Evolutionary conservation across 2,329 filamentous ascomycete genomes (phyloP).

Genomic region (Colletotrichum musicola): DNA sequence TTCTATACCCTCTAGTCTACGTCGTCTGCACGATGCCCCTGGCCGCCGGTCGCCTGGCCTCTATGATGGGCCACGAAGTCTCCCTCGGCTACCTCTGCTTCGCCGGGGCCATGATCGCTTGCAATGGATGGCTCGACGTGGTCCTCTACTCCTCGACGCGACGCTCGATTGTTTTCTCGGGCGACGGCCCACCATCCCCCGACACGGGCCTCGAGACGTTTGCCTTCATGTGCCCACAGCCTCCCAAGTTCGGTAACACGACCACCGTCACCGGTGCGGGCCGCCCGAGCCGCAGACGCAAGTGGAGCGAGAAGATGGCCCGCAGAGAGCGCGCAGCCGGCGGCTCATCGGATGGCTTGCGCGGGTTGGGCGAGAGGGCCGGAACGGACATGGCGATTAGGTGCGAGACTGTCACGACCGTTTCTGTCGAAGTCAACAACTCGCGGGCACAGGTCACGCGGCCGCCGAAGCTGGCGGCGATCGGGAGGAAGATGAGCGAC

Average conservation of each 20-base stretch:
- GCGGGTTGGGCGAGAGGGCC: slow-evolving; percentile 45
- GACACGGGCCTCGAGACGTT: slow-evolving; percentile 66
- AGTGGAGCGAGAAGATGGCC: slow-evolving; percentile 38
- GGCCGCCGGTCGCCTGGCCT: slow-evolving; percentile 72
- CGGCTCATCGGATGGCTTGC: slow-evolving; percentile 47
- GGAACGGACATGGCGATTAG: slow-evolving; percentile 53
- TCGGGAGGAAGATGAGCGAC: slow-evolving; percentile 23
- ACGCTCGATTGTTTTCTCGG: slow-evolving; percentile 63
- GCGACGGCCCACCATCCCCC: slow-evolving; percentile 51
- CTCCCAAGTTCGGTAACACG: slow-evolving; percentile 56
- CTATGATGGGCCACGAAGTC: slow-evolving; percentile 67
- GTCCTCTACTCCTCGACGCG: slow-evolving; percentile 65
- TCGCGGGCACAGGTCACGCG: not conserved
- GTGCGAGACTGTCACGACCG: slow-evolving; percentile 58
- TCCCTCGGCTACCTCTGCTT: slow-evolving; percentile 69
- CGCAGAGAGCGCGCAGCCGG: slow-evolving; percentile 3
- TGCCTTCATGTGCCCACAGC: slow-evolving; percentile 59
- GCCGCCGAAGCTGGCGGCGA: slow-evolving; percentile 2
- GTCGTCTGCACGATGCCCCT: slow-evolving; percentile 77
- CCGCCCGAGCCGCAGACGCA: slow-evolving; percentile 19
- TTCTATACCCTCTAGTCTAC: slow-evolving; percentile 78
- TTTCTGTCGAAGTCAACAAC: slow-evolving; percentile 52
- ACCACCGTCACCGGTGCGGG: slow-evolving; percentile 47
- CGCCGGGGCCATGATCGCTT: slow-evolving; percentile 69
- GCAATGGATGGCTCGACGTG: slow-evolving; percentile 68